Conservation (phyloP, 768 basidiomycete species). For the Pisolithus microcarpus region DNA sequence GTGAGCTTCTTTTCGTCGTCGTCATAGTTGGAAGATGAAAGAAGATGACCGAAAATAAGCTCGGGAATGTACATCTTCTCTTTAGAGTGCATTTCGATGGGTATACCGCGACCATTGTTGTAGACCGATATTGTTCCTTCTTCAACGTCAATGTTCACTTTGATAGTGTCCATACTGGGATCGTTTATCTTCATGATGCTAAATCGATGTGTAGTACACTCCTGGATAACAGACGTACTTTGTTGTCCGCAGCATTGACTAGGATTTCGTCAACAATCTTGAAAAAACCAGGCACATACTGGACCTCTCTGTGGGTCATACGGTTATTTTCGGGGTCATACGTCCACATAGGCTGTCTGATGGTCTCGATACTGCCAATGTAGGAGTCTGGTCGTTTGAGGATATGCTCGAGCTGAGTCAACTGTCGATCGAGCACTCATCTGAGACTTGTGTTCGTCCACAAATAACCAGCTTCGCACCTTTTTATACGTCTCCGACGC, state of each 20-base stretch:
- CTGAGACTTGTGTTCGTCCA: neutral
- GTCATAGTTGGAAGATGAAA: constrained; percentile 95
- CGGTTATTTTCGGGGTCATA: constrained; percentile 78
- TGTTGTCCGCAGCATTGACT: constrained; percentile 98
- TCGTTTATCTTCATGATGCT: constrained; percentile 71
- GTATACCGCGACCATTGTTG: constrained; percentile 96
- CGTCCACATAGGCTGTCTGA: constrained; percentile 89
- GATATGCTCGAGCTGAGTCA: constrained; percentile 92
- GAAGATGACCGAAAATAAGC: constrained; percentile 91
- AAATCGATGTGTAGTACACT: neutral
- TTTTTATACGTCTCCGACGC: constrained; percentile 89
- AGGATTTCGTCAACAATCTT: constrained; percentile 99
- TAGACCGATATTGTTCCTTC: constrained; percentile 82
- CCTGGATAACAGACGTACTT: constrained; percentile 46
- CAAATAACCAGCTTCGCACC: constrained; percentile 36
- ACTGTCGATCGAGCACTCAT: constrained; percentile 36
- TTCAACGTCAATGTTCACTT: constrained; percentile 80
- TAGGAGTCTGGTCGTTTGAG: constrained; percentile 90
- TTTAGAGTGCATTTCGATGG: constrained; percentile 88
- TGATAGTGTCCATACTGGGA: constrained; percentile 81
- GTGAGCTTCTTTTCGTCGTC: constrained; percentile 98
- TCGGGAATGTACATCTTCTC: constrained; percentile 96
- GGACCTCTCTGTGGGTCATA: constrained; percentile 77
- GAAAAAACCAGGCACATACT: constrained; percentile 95
- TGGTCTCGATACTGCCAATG: constrained; percentile 90